Conservation (phyloP, 2,329 filamentous ascomycete species). For the Fusarium tjaetaba region DNA sequence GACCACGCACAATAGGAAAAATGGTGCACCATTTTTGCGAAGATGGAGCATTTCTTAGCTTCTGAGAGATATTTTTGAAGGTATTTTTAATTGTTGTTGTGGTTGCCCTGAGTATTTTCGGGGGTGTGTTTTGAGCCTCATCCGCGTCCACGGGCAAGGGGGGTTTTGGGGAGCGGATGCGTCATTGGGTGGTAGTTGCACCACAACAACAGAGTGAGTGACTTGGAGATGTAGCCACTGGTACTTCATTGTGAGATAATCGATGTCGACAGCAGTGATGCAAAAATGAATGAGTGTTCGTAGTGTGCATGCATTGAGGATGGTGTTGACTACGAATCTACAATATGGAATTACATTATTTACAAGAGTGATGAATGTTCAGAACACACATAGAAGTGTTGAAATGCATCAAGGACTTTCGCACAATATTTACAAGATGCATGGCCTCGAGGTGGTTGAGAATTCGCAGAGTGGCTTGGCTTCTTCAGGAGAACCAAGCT, state of each 20-base stretch:
- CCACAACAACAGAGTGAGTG: fast-evolving
- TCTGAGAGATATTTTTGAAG: slow-evolving; percentile 6
- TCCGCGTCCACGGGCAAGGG: not conserved
- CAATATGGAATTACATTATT: not conserved
- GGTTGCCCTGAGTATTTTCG: slow-evolving; percentile 24
- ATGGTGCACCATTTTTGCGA: not conserved
- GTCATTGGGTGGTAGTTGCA: not conserved
- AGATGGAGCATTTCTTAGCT: not conserved
- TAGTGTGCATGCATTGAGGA: not conserved
- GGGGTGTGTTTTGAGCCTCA: not conserved
- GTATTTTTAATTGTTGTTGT: slow-evolving; percentile 21
- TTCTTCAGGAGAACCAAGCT: slow-evolving; percentile 7
- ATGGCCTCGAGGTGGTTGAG: not conserved
- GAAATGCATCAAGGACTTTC: fast-evolving
- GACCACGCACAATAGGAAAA: not conserved
- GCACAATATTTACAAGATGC: not conserved
- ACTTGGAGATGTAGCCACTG: fast-evolving
- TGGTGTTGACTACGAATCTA: not conserved
- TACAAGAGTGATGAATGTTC: not conserved
- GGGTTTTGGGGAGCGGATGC: not conserved
- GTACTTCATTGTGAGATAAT: not conserved
- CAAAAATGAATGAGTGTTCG: not conserved
- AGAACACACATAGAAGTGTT: fast-evolving
- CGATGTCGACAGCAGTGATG: fast-evolving
- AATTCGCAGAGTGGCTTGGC: not conserved